Evolutionary conservation across 2,329 filamentous ascomycete genomes (phyloP).

Genomic region (Venturia nashicola): DNA sequence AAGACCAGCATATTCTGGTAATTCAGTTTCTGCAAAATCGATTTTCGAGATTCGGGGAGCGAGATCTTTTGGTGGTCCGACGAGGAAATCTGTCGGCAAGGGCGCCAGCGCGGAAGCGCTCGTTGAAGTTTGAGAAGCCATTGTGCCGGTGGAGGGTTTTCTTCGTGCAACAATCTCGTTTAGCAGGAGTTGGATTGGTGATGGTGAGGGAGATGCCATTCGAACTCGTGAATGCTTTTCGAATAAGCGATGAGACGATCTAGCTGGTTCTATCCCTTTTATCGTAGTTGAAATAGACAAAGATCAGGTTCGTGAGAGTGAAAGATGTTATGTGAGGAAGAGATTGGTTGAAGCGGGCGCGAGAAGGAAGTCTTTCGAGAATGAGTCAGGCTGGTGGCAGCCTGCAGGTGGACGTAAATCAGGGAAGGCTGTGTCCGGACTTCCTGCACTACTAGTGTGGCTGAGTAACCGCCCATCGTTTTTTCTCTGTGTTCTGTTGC

Average conservation of each 20-base stretch:
- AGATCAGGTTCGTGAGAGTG: too few species aligned
- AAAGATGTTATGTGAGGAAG: too few species aligned
- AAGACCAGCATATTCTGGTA: constrained; percentile 40
- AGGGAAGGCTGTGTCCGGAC: background rate
- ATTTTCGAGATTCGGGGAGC: constrained; percentile 37
- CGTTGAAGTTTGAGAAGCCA: background rate
- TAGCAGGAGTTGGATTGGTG: background rate
- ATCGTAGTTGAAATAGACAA: too few species aligned
- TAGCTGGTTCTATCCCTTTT: too few species aligned
- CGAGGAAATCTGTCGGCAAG: constrained; percentile 37
- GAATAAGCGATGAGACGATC: too few species aligned
- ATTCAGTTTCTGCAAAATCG: constrained; percentile 37
- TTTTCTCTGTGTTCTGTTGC: background rate
- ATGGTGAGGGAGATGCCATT: background rate
- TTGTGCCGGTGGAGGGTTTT: background rate
- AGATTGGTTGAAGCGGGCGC: too few species aligned
- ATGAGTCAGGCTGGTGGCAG: background rate
- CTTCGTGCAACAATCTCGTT: background rate
- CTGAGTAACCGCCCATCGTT: background rate
- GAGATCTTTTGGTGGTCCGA: constrained; percentile 23
- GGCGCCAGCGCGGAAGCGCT: background rate
- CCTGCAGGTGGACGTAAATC: background rate
- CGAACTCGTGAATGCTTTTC: too few species aligned
- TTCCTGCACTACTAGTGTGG: background rate
- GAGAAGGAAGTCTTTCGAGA: background rate